These are phyloP conservation scores for Chlorella sp. DNA, from an alignment of 139 green algal genomes.

Conservation along the genomic window DNA sequence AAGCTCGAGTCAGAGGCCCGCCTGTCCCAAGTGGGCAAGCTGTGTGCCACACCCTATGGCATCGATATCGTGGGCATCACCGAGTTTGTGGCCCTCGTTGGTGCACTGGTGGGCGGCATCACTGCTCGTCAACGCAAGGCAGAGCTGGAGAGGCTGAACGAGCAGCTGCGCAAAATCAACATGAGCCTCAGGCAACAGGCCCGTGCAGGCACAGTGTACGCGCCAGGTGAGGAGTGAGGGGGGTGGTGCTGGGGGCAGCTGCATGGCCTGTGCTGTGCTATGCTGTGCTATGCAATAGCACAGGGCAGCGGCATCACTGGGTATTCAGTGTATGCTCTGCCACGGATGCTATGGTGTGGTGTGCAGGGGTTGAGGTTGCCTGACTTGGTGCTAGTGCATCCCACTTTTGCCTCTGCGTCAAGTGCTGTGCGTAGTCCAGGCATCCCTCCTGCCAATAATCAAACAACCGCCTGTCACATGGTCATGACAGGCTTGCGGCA, in stretches of 20 bases:
- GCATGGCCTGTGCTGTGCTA: not conserved
- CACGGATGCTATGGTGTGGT: too few relatives aligned
- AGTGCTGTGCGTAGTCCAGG: too few relatives aligned
- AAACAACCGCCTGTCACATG: too few relatives aligned
- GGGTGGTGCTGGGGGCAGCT: not conserved
- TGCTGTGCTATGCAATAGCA: not conserved
- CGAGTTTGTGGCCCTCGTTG: slow-evolving; percentile 74
- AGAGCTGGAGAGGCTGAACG: slow-evolving; percentile 86
- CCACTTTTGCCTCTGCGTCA: too few relatives aligned
- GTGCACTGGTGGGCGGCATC: slow-evolving; percentile 49
- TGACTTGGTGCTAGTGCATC: too few relatives aligned
- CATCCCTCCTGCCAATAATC: too few relatives aligned
- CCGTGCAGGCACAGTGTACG: slow-evolving; percentile 75
- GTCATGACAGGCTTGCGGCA: too few relatives aligned
- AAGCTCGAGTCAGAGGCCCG: slow-evolving; percentile 40
- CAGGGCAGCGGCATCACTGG: not conserved
- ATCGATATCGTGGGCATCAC: slow-evolving; percentile 96
- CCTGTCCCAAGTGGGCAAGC: slow-evolving; percentile 62
- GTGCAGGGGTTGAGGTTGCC: too few relatives aligned
- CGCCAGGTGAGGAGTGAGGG: slow-evolving; percentile 57
- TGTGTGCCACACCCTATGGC: slow-evolving; percentile 93
- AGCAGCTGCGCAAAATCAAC: slow-evolving; percentile 89
- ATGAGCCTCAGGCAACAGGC: slow-evolving; percentile 82
- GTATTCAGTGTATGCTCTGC: not conserved
- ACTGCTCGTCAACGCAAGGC: slow-evolving; percentile 71